Base-by-base conservation (phyloP, 2,329 filamentous ascomycete genomes). In the Rutstroemia sp. region DNA sequence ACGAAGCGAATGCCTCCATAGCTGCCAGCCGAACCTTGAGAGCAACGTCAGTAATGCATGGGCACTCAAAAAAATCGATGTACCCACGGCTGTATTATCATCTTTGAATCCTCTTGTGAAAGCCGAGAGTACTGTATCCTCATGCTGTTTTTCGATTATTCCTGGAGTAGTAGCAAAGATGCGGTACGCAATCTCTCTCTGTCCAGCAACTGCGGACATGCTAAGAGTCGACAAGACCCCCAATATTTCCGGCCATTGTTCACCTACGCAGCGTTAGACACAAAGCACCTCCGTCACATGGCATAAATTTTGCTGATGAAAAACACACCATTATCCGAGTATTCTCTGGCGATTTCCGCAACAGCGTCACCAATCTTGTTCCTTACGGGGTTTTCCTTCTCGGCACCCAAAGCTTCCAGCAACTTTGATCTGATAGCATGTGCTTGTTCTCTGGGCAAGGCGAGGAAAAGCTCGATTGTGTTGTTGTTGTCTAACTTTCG, bases 361-460 rank as follows among this genome's bases (percentile, higher is more conserved):
- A 97, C 88, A n/a, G 92, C 91, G 73, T 99, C 94, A 65, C 92
- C 94, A 69, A 97, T 88, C 74, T 99, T 99, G 76, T 96, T 94
- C 67, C 94, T 82, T 48, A 96, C 88, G 41, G 82, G 77, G 60
- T 84, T 81, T 60, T 88, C 82, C 21, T 81, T 76, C 74, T 97
- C 94, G 60, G 77, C 78, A 57, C 83, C 83, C 53, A 96, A 78
- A 52, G 83, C 84, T 67, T 92, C 82, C 44, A 97, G 80, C 57
- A 97, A 77, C 72, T 92, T 96, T 67, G 87, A 81, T 64, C 91
- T 84, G 67, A 97, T 95, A 48, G 83, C 86, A 50, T 83, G 77
- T 62, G 87, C 86, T 70, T 94, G 86, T 38, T 89, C 84, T 58
- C 80, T 77, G 62, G 81, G 80, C 53, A 97, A 78, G 39, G 88